A percentile compares a stretch with the other conserved stretches of the same genome.
Conservation (phyloP, 441 rosid species). For the Adansonia grandidieri region DNA sequence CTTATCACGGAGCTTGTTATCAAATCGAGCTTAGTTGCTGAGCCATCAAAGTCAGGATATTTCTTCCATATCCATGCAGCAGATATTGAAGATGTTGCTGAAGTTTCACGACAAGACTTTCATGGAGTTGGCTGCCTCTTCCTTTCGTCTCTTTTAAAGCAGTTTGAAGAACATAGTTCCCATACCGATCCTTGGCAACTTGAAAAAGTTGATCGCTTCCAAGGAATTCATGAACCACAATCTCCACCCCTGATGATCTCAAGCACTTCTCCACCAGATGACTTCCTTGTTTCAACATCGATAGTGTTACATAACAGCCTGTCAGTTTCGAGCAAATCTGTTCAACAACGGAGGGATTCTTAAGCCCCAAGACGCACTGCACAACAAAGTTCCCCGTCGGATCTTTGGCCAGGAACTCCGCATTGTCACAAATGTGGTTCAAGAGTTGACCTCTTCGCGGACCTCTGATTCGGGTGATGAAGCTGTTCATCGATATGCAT, state of each 20-base stretch:
- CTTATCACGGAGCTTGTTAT: not conserved
- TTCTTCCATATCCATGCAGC: not conserved
- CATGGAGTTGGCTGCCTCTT: not conserved
- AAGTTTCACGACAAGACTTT: not conserved
- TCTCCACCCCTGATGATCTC: slow-evolving; percentile 28
- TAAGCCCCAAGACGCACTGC: slow-evolving; percentile 38
- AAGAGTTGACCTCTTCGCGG: slow-evolving; percentile 30
- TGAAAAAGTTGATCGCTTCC: slow-evolving; percentile 25
- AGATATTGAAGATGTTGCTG: not conserved
- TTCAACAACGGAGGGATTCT: slow-evolving; percentile 12
- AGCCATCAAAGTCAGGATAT: not conserved
- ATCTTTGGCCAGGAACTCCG: slow-evolving; percentile 39
- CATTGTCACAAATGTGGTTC: slow-evolving; percentile 21
- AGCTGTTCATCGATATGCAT: slow-evolving; percentile 33
- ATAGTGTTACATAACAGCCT: slow-evolving; percentile 34
- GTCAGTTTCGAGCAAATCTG: slow-evolving; percentile 28
- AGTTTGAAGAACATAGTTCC: slow-evolving; percentile 47
- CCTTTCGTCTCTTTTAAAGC: slow-evolving; percentile 28
- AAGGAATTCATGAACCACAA: slow-evolving; percentile 31
- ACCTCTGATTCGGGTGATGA: slow-evolving; percentile 34
- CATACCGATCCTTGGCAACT: slow-evolving; percentile 39
- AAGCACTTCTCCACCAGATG: slow-evolving; percentile 46
- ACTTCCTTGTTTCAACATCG: slow-evolving; percentile 40
- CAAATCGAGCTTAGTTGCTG: not conserved
- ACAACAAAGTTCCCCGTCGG: slow-evolving; percentile 43